phyloP scores from a whole-genome alignment of 805 yeast genomes.

The Isabelozyma rhagii region DNA sequence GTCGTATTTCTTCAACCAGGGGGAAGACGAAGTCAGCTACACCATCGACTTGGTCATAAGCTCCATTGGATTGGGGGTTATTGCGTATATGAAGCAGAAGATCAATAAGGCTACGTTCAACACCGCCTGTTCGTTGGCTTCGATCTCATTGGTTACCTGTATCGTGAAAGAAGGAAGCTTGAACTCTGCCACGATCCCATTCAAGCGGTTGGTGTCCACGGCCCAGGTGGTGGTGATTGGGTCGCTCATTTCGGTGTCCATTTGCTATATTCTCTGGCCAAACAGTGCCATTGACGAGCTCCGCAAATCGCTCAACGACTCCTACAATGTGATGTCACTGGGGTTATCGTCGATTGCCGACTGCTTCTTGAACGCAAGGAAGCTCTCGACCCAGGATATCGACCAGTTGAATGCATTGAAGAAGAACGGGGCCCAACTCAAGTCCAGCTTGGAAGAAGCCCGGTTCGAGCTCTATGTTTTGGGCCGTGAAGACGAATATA shows the following conservation, averaged over 20 bases:
- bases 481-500: slow-evolving; percentile 58
- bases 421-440: slow-evolving; percentile 35
- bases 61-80: slow-evolving; percentile 57
- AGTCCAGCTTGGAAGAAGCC: slow-evolving; percentile 51
- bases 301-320: slow-evolving; percentile 45
- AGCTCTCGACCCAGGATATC: slow-evolving; percentile 37
- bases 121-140: slow-evolving; percentile 77
- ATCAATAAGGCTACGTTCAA: slow-evolving; percentile 68
- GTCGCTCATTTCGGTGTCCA: slow-evolving; percentile 51
- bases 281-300: slow-evolving; percentile 49
- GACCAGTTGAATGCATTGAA: slow-evolving; percentile 37
- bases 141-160: slow-evolving; percentile 67
- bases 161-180: slow-evolving; percentile 71
- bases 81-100: slow-evolving; percentile 68
- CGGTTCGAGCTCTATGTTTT: slow-evolving; percentile 52
- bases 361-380: slow-evolving; percentile 49
- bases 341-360: slow-evolving; percentile 44
- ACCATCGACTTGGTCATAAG: slow-evolving; percentile 52
- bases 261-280: slow-evolving; percentile 68
- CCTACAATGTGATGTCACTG: slow-evolving; percentile 51
- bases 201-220: slow-evolving; percentile 50
- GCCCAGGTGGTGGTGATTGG: slow-evolving; percentile 61
- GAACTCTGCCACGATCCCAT: slow-evolving; percentile 56
- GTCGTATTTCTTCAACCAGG: slow-evolving; percentile 40
- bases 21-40: slow-evolving; percentile 48